Evolutionary conservation across 768 basidiomycete genomes (phyloP).

Genomic region (Lentinus tigrinus): DNA sequence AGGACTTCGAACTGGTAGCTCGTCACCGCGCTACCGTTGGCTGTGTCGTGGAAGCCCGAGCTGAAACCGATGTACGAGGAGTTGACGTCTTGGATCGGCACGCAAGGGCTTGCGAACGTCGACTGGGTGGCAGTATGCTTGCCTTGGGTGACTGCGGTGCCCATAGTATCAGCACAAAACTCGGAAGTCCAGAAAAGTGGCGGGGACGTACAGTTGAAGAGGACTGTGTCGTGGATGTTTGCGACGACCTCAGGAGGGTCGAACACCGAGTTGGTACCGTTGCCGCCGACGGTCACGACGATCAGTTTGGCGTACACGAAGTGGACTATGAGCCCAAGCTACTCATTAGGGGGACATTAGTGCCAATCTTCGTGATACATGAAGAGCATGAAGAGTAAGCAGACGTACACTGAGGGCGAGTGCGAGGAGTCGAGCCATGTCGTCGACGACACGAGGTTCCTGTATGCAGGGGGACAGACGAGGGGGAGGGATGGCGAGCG

Average conservation of each 20-base stretch:
- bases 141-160: constrained; percentile 50
- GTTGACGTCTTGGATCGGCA: constrained; percentile 44
- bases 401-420: no score
- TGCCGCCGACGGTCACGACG: constrained; percentile 43
- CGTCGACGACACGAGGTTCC: no score
- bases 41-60: constrained; percentile 48
- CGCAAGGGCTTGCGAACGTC: constrained; percentile 51
- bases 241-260: constrained; percentile 42
- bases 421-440: no score
- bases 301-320: constrained; percentile 35
- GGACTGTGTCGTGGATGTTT: constrained; percentile 44
- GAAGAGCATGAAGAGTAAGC: no score
- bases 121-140: constrained; percentile 57
- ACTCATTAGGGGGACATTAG: no score
- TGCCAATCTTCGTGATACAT: no score
- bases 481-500: no score
- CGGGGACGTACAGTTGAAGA: constrained; percentile 50
- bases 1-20: constrained; percentile 45
- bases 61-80: constrained; percentile 54
- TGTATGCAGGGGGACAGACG: no score
- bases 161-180: no score
- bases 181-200: not conserved
- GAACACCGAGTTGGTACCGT: constrained; percentile 45
- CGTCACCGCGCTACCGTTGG: constrained; percentile 43
- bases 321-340: not conserved